Conservation (phyloP, 1,284 basidiomycete species). For the Clitocybe nebularis region DNA sequence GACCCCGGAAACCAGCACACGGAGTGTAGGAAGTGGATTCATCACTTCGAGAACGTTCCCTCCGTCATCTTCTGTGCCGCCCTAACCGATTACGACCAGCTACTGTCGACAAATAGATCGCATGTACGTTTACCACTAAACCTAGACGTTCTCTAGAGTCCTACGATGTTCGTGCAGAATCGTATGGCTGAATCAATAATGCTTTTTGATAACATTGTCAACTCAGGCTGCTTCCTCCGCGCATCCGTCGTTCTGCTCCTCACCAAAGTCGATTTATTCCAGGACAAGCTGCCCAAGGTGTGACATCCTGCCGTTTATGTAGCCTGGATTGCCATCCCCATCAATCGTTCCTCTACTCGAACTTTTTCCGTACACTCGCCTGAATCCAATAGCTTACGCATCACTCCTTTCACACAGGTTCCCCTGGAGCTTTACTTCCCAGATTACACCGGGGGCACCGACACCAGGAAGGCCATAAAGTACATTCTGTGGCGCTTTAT, state of each 20-base stretch:
- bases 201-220: constrained; percentile 94
- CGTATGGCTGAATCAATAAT: constrained; percentile 93
- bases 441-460: constrained; percentile 90
- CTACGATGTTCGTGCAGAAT: constrained; percentile 52
- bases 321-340: too few relatives aligned
- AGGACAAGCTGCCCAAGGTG: constrained; percentile 85
- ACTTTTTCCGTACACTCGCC: too few relatives aligned
- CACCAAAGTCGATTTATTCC: constrained; percentile 97
- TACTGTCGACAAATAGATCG: constrained; percentile 73
- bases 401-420: constrained; percentile 37
- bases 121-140: constrained; percentile 55
- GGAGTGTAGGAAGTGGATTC: constrained; percentile 94
- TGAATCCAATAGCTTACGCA: not conserved
- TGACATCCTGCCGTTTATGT: constrained; percentile 6
- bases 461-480: constrained; percentile 97
- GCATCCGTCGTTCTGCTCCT: constrained; percentile 95
- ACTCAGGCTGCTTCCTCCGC: constrained; percentile 95
- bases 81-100: constrained; percentile 92
- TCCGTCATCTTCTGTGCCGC: constrained; percentile 96
- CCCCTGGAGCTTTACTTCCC: constrained; percentile 90
- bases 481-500: constrained; percentile 98
- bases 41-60: constrained; percentile 92
- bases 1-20: constrained; percentile 92
- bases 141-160: constrained; percentile 1
- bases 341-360: too few relatives aligned